These are phyloP conservation scores for Phoma sp. DNA, from an alignment of 2,329 filamentous ascomycete genomes.

Conservation along the genomic window DNA sequence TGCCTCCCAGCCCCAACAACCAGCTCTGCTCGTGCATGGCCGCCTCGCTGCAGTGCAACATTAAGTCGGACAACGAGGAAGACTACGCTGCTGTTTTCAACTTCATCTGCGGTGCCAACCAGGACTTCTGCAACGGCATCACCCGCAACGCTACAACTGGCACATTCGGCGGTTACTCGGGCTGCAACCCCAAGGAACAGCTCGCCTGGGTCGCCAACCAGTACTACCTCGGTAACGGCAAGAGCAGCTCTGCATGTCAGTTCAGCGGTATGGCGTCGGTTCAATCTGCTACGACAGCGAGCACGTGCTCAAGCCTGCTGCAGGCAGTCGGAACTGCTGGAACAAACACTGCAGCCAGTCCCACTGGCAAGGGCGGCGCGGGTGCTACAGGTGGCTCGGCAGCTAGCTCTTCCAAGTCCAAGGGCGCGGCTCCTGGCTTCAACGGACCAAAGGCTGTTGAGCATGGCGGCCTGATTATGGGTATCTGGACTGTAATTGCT, in stretches of 20 bases:
- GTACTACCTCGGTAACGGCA: constrained; percentile 65
- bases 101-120: constrained; percentile 68
- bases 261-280: constrained; percentile 70
- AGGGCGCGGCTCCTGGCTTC: constrained; percentile 29
- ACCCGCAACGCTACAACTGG: constrained; percentile 69
- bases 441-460: constrained; percentile 32
- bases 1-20: constrained; percentile 82
- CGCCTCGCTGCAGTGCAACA: constrained; percentile 71
- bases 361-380: constrained; percentile 36
- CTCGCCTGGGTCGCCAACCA: constrained; percentile 75
- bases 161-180: constrained; percentile 75
- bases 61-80: constrained; percentile 64
- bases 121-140: constrained; percentile 70
- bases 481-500: constrained; percentile 28
- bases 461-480: constrained; percentile 31
- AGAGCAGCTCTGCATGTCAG: constrained; percentile 65
- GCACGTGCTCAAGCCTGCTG: constrained; percentile 64
- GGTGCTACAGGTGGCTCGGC: constrained; percentile 16
- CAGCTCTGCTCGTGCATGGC: constrained; percentile 87
- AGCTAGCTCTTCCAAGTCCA: constrained; percentile 22
- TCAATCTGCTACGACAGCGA: constrained; percentile 55
- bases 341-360: constrained; percentile 56
- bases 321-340: constrained; percentile 66
- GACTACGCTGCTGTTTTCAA: constrained; percentile 72
- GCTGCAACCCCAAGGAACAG: constrained; percentile 74